Conservation (phyloP, 2,329 filamentous ascomycete genomes). For the Exserohilum turcica region DNA sequence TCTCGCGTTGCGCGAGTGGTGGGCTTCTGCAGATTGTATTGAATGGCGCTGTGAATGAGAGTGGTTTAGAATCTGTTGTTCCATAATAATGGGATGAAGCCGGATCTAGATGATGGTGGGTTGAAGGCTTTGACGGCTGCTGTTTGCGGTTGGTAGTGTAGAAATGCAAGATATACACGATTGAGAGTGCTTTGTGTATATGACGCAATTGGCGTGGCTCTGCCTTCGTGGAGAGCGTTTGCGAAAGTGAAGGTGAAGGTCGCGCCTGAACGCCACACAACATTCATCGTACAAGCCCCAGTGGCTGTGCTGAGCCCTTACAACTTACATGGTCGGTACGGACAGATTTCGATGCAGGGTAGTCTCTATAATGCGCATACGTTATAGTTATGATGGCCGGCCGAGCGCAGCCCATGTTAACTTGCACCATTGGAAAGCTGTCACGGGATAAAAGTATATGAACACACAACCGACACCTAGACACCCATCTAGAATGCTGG, state of each 20-base stretch:
- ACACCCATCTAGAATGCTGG: no score
- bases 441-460: not conserved
- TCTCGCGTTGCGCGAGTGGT: constrained; percentile 26
- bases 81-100: constrained; percentile 1
- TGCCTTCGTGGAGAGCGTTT: not conserved
- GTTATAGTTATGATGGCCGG: not conserved
- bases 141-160: not conserved
- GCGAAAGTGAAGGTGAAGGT: not conserved
- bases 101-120: not conserved
- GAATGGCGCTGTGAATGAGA: constrained; percentile 24
- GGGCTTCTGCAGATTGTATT: constrained; percentile 13
- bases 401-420: not conserved
- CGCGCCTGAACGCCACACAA: not conserved
- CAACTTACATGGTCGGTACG: not conserved
- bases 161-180: not conserved
- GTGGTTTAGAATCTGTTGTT: constrained; percentile 21
- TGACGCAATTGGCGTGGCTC: not conserved
- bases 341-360: no score
- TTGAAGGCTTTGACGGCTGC: not conserved
- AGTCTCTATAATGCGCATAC: no score
- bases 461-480: no score
- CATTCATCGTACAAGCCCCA: not conserved
- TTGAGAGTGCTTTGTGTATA: not conserved
- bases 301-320: not conserved
- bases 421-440: not conserved